Percentiles rank a stretch among this genome's conserved stretches.
These are phyloP conservation scores for Aechmea fasciata DNA, from an alignment of 176 grass and related monocot genomes.

Conservation along the genomic window DNA sequence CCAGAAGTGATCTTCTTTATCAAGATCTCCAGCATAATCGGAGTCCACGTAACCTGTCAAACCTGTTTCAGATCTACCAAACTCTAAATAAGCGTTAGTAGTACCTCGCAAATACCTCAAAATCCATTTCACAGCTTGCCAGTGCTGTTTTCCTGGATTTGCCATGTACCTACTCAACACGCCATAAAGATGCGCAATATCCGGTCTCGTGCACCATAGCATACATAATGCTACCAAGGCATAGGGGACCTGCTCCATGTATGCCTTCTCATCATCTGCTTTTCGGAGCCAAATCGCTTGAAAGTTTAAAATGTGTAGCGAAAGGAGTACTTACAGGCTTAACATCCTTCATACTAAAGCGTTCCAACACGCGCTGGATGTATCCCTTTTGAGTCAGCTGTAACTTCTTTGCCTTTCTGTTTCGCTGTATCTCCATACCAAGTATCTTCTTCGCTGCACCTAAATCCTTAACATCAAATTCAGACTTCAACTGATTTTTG, in stretches of 20 bases:
- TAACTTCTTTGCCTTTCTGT: neutral
- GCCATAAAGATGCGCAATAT: conserved; percentile 4
- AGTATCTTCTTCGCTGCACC: conserved; percentile 7
- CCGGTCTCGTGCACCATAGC: neutral
- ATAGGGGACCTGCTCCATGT: neutral
- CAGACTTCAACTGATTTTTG: neutral
- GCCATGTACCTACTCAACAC: conserved; percentile 3
- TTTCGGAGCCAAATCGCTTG: neutral
- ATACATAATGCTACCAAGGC: conserved; percentile 15
- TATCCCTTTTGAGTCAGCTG: conserved; percentile 10
- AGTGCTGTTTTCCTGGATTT: neutral
- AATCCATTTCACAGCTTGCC: neutral
- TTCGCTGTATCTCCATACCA: neutral
- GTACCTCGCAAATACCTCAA: neutral
- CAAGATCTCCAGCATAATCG: neutral
- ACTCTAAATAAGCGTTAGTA: neutral
- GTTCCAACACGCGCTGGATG: neutral
- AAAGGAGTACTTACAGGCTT: conserved; percentile 3
- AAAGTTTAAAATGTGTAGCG: conserved; percentile 15
- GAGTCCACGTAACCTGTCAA: neutral
- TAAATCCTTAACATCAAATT: conserved; percentile 16
- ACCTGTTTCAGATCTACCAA: neutral
- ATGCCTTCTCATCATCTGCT: neutral
- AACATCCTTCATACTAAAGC: conserved; percentile 11
- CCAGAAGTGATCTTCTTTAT: neutral